These are phyloP conservation scores for Thalassiosira oceanica DNA, from an alignment of 352 stramenopile genomes.

Conservation along the genomic window DNA sequence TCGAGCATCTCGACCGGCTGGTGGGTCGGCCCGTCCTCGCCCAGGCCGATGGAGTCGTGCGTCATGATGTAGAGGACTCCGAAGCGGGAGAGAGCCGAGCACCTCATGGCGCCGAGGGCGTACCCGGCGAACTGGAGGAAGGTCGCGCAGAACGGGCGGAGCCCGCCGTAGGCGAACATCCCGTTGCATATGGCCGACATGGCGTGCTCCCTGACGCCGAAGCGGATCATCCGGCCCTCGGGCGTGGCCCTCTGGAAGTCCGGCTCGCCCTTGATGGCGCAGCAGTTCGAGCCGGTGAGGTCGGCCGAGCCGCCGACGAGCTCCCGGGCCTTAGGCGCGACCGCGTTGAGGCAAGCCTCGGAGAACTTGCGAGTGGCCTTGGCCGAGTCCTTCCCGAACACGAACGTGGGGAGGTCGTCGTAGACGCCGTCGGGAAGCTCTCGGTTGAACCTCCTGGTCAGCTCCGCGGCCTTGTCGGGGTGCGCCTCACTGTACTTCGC, in stretches of 20 bases:
- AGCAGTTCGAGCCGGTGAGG: conserved; percentile 97
- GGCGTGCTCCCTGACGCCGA: conserved; percentile 97
- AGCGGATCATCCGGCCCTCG: conserved; percentile 95
- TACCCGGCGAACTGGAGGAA: conserved; percentile 99
- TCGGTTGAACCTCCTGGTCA: conserved; percentile 89
- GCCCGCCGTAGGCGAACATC: conserved; percentile 94
- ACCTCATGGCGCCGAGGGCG: conserved; percentile 90
- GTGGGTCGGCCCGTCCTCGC: conserved; percentile 98
- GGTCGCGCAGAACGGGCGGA: conserved; percentile 96
- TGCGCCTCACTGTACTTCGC: conserved; percentile 86
- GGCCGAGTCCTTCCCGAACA: conserved; percentile 84
- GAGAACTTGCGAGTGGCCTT: conserved; percentile 93
- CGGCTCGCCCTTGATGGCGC: conserved; percentile 90
- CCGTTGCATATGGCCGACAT: conserved; percentile 99
- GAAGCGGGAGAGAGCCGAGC: conserved; percentile 92
- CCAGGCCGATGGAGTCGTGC: conserved; percentile 99
- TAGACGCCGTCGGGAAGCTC: conserved; percentile 86
- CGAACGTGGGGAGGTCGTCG: conserved; percentile 87
- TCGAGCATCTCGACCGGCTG: conserved; percentile 98
- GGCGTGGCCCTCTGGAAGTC: conserved; percentile 97
- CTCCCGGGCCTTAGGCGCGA: conserved; percentile 91
- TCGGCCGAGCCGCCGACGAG: conserved; percentile 97
- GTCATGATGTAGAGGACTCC: conserved; percentile 98
- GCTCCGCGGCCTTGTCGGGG: conserved; percentile 92
- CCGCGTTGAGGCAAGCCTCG: conserved; percentile 92